Evolutionary conservation across 1,284 basidiomycete species (phyloP).

Genomic region (Inonotus hispidus): DNA sequence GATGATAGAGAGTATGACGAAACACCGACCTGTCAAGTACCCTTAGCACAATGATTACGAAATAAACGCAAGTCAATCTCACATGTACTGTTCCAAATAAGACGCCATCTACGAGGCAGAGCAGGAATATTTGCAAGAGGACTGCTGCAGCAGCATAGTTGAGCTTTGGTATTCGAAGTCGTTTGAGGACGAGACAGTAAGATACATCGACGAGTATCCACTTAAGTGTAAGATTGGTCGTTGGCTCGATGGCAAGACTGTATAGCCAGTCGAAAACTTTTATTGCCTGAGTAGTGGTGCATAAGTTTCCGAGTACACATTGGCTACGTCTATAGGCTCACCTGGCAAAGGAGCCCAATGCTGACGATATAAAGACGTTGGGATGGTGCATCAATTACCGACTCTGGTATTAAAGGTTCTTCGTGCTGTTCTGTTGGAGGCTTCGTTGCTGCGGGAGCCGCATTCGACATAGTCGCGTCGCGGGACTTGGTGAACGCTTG

Average conservation of each 20-base stretch:
- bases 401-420: slow-evolving; percentile 14
- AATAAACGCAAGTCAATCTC: slow-evolving; percentile 18
- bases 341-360: slow-evolving; percentile 40
- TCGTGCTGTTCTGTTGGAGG: background rate
- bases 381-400: slow-evolving; percentile 14
- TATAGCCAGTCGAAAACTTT: slow-evolving; percentile 59
- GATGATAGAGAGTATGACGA: slow-evolving; percentile 14
- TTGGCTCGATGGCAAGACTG: slow-evolving; percentile 41
- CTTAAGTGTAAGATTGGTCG: slow-evolving; percentile 44
- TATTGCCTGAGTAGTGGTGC: slow-evolving; percentile 41
- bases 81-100: slow-evolving; percentile 60
- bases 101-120: slow-evolving; percentile 61
- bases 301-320: background rate
- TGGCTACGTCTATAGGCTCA: slow-evolving; percentile 24
- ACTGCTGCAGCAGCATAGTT: slow-evolving; percentile 61
- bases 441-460: background rate
- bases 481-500: background rate
- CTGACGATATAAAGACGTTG: slow-evolving; percentile 38
- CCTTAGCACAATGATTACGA: slow-evolving; percentile 3
- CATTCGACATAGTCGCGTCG: slow-evolving; percentile 2
- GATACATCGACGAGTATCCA: slow-evolving; percentile 68
- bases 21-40: slow-evolving; percentile 29
- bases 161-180: slow-evolving; percentile 74
- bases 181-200: slow-evolving; percentile 54
- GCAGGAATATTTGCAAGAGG: slow-evolving; percentile 47